phyloP scores from a whole-genome alignment of 169 alveolate species.

The Babesia sp. region DNA sequence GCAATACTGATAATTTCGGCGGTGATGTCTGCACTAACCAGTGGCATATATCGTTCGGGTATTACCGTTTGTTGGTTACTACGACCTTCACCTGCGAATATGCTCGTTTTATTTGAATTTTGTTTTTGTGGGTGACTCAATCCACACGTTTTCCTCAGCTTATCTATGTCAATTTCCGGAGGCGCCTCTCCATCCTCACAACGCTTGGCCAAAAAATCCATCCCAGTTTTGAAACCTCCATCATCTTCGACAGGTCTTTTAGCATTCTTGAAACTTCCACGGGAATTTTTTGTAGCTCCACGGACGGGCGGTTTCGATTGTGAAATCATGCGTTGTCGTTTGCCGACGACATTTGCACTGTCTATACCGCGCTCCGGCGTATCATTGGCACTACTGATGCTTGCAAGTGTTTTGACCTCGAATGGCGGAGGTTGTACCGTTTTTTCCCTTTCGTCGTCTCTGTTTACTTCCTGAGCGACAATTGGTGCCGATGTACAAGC shows the following conservation, averaged over 20 bases:
- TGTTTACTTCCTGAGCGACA: no score
- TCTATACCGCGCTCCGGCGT: no score
- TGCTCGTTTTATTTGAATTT: neutral
- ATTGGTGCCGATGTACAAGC: no score
- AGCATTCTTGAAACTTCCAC: neutral
- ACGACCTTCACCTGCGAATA: neutral
- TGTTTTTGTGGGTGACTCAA: constrained; percentile 13
- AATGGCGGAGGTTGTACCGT: no score
- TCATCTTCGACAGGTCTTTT: neutral
- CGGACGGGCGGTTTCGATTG: no score
- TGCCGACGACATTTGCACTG: no score
- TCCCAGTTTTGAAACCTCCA: constrained; percentile 27
- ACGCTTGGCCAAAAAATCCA: constrained; percentile 25
- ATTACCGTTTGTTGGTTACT: neutral
- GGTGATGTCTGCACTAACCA: constrained; percentile 45
- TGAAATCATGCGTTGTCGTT: no score
- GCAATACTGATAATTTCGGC: constrained; percentile 55
- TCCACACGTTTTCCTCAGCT: constrained; percentile 12
- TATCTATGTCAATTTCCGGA: constrained; percentile 8
- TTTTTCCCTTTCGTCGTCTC: no score
- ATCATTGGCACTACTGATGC: neutral
- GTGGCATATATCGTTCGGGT: constrained; percentile 29
- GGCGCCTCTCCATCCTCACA: constrained; percentile 25
- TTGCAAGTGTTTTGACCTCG: neutral
- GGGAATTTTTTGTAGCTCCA: no score